These are phyloP conservation scores for Evernia prunastri DNA, from an alignment of 495 filamentous ascomycete genomes.

Conservation along the genomic window DNA sequence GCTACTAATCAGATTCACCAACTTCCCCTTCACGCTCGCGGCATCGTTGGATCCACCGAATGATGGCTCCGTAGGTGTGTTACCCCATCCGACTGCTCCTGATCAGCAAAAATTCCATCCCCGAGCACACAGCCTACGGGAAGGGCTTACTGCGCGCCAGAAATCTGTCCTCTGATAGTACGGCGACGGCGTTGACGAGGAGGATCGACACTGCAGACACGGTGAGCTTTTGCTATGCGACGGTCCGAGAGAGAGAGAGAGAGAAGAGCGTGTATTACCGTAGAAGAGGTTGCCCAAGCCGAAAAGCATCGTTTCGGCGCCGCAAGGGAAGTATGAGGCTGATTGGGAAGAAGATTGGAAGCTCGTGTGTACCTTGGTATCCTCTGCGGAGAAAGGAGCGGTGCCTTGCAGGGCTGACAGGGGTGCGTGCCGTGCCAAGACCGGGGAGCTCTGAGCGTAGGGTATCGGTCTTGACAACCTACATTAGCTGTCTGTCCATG, in stretches of 20 bases:
- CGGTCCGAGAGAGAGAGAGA: too few species aligned
- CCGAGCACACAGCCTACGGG: background rate
- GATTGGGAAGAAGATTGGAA: background rate
- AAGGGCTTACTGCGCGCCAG: conserved; percentile 75
- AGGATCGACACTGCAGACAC: conserved; percentile 61
- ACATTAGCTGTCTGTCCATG: background rate
- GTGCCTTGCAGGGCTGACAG: conserved; percentile 24
- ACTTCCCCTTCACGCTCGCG: conserved; percentile 76
- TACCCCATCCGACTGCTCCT: conserved; percentile 71
- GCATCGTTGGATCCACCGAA: conserved; percentile 66
- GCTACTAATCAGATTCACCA: conserved; percentile 82
- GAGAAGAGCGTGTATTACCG: conserved; percentile 36
- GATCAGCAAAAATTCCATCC: conserved; percentile 4
- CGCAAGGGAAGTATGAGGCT: background rate
- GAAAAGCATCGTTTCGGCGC: conserved; percentile 57
- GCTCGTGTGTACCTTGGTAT: background rate
- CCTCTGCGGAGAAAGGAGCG: conserved; percentile 8
- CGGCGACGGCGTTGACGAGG: conserved; percentile 86
- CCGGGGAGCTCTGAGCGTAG: background rate
- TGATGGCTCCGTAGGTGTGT: conserved; percentile 55
- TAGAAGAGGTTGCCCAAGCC: conserved; percentile 68
- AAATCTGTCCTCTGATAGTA: conserved; percentile 96
- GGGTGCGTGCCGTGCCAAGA: background rate
- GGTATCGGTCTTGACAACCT: background rate
- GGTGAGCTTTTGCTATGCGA: conserved; percentile 17